Evolutionary conservation across 495 filamentous ascomycete genomes (phyloP), one percentile per base, ranked within the genome.

Genomic region (Sordaria brevicollis): DNA sequence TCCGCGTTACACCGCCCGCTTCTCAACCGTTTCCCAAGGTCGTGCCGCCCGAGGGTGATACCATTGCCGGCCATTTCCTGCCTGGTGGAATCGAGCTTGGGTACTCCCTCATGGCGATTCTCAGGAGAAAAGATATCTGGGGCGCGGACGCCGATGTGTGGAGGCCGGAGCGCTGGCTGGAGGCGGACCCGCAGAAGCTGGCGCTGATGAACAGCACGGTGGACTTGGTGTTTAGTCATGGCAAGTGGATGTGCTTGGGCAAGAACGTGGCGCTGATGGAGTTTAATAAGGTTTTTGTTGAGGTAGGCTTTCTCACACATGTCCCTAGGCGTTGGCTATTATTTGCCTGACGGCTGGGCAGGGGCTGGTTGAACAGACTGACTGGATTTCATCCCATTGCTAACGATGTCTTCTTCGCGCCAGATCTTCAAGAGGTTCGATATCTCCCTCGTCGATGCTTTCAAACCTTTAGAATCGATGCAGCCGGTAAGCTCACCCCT

Each of bases 161-260:
- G 68, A 76, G 80, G 10, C 86, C 86, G 0, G 86, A 86, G 71
- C 74, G 86, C 66, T 89, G 86, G 86, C 76, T 87, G 9, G 79
- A 83, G 33, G 73, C 73, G 1, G 71, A 73, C 7, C 75, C 67
- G 3, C 78, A 83, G 54, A 71, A 73, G 35, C 39, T 80, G 2
- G 72, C 70, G 67, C 66, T 29, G 1, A 83, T 84, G 83, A 75
- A 75, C 39, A 76, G 41, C 35, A 75, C 75, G 0, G 34, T 72
- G 2, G 79, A 80, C 8, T 67, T 82, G 9, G 65, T 80, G 0
- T 83, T 80, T 73, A 73, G 74, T 9, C 72, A 68, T 66, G 82
- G 80, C n/a, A 78, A 76, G 69, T 81, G 71, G 37, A 67, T 68
- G 21, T 83, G 80, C 71, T 70, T 81, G 35, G 81, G 81, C 8